Base-by-base conservation (phyloP, 179 eudicot genomes). In the Silene vulgaris region DNA sequence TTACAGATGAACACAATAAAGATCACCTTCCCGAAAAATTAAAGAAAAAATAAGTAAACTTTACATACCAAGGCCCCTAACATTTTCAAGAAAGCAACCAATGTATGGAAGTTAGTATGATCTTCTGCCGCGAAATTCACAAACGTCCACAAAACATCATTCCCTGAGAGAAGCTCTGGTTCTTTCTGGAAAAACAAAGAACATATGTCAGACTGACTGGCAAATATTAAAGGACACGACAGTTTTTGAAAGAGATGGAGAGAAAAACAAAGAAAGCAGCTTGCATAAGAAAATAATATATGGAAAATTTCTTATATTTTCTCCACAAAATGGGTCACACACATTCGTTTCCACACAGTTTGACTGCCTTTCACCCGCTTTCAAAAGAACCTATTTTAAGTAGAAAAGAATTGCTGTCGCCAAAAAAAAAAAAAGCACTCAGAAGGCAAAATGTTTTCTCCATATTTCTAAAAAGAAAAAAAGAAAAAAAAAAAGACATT, bases 51-150 rank as follows among this genome's bases (percentile, higher is more conserved):
- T 45, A 16, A 63, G 23, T 32, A 59, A 65, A 21, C 19, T 78
- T 60, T 19, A 83, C 90, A 54, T 87, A 95, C 99, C 95, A 95
- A 78, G 74, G 97, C 90, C 76, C 94, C 88, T 52, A 95, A 82
- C 95, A 95, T 88, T 74, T 88, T 89, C 88, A 95, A 82, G 83
- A 95, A 95, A 75, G 99, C 97, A 77, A 85, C 99, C 72, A 95
- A 85, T 13, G 99, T 95, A 35, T 92, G 90, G 79, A 88, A 89
- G 85, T 95, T 95, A 26, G 89, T 87, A 76, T 95, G 99, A 82
- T 92, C 99, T 82, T 95, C 97, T 73, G 97, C 99, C 73, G 99
- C 92, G 82, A 92, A 92, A 81, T 88, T 88, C 19, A 95, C 97
- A 82, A 95, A 92, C 28, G 97, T 95, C 99, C 99, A 95, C 76